Evolutionary conservation across 1,284 basidiomycete species (phyloP).

Genomic region (Rhodotorula sp.): DNA sequence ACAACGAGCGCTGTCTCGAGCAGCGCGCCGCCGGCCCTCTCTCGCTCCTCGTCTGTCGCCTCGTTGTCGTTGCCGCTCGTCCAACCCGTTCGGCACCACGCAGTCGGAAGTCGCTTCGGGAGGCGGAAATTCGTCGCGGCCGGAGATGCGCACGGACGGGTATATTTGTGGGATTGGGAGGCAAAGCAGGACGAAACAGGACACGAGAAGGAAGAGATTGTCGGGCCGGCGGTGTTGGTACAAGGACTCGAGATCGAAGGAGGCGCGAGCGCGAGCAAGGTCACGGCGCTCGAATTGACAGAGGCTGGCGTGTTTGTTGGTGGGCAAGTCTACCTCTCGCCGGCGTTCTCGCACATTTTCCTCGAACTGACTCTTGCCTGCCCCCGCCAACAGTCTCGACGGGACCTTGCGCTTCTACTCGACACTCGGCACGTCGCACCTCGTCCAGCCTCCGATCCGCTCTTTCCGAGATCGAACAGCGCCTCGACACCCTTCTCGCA

Average conservation of each 20-base stretch:
- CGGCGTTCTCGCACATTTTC: too few relatives aligned
- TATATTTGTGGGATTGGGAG: slow-evolving; percentile 41
- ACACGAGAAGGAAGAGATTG: background rate
- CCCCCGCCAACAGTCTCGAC: slow-evolving; percentile 25
- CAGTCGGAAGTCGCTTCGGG: slow-evolving; percentile 23
- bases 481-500: slow-evolving; percentile 35
- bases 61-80: background rate
- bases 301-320: slow-evolving; percentile 41
- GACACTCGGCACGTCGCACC: slow-evolving; percentile 15
- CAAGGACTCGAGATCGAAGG: slow-evolving; percentile 34
- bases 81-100: background rate
- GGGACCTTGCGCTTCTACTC: slow-evolving; percentile 41
- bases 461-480: slow-evolving; percentile 43
- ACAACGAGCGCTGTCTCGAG: background rate
- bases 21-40: slow-evolving; percentile 5
- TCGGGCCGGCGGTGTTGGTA: slow-evolving; percentile 18
- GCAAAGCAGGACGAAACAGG: slow-evolving; percentile 6
- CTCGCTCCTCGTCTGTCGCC: slow-evolving; percentile 3
- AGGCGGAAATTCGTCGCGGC: slow-evolving; percentile 34
- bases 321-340: slow-evolving; percentile 24
- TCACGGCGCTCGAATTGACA: slow-evolving; percentile 40
- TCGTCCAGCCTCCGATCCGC: slow-evolving; percentile 30
- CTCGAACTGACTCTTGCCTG: background rate
- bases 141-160: slow-evolving; percentile 34
- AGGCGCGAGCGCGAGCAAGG: slow-evolving; percentile 20